Conservation (phyloP, 495 filamentous ascomycete genomes). For the Neurospora intermedia region DNA sequence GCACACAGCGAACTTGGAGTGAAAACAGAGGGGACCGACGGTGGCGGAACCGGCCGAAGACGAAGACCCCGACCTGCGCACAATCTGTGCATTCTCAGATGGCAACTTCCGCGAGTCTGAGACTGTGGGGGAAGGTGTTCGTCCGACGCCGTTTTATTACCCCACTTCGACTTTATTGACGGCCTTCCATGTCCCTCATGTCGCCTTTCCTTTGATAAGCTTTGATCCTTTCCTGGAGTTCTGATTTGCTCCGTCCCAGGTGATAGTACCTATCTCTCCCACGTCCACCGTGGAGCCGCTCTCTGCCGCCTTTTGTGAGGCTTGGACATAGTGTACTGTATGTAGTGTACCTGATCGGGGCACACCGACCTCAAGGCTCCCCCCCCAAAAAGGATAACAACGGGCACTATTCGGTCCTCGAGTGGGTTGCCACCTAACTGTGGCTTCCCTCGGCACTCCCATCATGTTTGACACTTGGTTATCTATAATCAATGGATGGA, state of each 20-base stretch:
- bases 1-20: neutral
- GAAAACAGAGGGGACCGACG: too few species aligned
- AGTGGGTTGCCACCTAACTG: slow-evolving; percentile 1
- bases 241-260: neutral
- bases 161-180: neutral
- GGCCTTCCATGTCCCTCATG: neutral
- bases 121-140: neutral
- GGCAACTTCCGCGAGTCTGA: neutral
- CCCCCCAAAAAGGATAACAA: neutral
- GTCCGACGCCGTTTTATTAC: neutral
- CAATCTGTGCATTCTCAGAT: neutral
- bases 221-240: neutral
- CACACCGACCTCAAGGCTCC: neutral
- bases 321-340: too few species aligned
- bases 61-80: neutral
- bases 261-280: neutral
- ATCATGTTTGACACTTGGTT: neutral
- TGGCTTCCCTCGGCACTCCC: neutral
- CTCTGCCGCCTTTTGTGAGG: neutral
- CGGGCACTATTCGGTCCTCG: neutral
- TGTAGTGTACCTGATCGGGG: neutral
- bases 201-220: neutral
- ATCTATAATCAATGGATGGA: neutral
- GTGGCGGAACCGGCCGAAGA: neutral
- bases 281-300: neutral